phyloP scores from a whole-genome alignment of 306 rosid species.

The Amphicarpaea edgeworthii region DNA sequence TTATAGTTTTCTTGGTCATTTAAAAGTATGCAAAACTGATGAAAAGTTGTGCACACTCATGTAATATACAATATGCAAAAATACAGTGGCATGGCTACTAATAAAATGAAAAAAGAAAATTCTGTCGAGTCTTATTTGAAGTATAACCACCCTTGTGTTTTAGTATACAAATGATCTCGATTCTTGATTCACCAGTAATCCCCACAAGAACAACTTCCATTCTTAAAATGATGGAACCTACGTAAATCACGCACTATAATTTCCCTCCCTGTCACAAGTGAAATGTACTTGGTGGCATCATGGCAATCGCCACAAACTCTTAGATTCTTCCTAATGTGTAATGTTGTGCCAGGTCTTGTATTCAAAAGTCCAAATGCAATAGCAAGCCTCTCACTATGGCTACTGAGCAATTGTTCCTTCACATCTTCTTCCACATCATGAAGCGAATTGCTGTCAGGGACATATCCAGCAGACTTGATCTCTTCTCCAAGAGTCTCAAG shows the following conservation, averaged over 20 bases:
- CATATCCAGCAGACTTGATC: constrained; percentile 78
- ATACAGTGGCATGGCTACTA: background rate
- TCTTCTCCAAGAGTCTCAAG: constrained; percentile 66
- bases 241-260: constrained; percentile 86
- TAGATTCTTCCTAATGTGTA: constrained; percentile 79
- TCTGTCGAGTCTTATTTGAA: background rate
- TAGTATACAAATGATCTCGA: background rate
- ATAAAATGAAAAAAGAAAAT: background rate
- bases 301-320: constrained; percentile 89
- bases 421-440: constrained; percentile 77
- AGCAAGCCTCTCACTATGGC: constrained; percentile 93
- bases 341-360: constrained; percentile 66
- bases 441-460: constrained; percentile 64
- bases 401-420: constrained; percentile 69
- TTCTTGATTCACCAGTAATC: constrained; percentile 82
- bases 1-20: too few species aligned
- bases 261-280: constrained; percentile 81
- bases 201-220: constrained; percentile 83
- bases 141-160: background rate
- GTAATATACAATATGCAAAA: background rate
- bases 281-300: constrained; percentile 77
- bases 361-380: constrained; percentile 83
- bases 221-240: constrained; percentile 82
- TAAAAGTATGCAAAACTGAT: background rate
- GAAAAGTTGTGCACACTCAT: constrained; percentile 5